Conservation (phyloP, 164 flowering plant species). For the Aristolochia californica region DNA sequence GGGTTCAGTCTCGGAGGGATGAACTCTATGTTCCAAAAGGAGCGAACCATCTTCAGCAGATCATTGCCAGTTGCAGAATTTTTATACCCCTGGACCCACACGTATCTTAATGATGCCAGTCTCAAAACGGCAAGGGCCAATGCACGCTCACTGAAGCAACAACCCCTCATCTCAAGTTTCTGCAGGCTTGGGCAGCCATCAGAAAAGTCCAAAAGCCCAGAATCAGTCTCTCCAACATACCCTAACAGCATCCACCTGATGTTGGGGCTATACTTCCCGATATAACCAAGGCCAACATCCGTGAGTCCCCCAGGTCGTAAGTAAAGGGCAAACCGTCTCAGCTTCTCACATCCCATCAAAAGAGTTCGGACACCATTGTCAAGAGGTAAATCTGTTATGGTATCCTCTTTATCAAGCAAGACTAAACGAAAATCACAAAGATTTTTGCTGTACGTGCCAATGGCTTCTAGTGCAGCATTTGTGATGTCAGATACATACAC, state of each 20-base stretch:
- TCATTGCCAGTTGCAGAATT: slow-evolving; percentile 41
- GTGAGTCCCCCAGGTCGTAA: slow-evolving; percentile 81
- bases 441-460: slow-evolving; percentile 56
- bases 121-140: slow-evolving; percentile 48
- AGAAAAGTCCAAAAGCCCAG: slow-evolving; percentile 62
- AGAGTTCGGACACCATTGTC: slow-evolving; percentile 85
- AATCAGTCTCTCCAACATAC: slow-evolving; percentile 72
- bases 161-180: slow-evolving; percentile 82
- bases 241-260: slow-evolving; percentile 94
- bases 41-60: slow-evolving; percentile 62
- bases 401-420: slow-evolving; percentile 65
- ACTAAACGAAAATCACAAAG: slow-evolving; percentile 84
- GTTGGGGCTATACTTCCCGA: slow-evolving; percentile 68
- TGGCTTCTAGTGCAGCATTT: slow-evolving; percentile 49
- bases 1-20: slow-evolving; percentile 41
- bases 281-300: slow-evolving; percentile 65
- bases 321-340: slow-evolving; percentile 72
- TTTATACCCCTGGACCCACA: slow-evolving; percentile 92
- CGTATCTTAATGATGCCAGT: slow-evolving; percentile 55
- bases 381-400: slow-evolving; percentile 78
- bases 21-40: slow-evolving; percentile 81
- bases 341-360: slow-evolving; percentile 61
- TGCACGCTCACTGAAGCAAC: slow-evolving; percentile 75
- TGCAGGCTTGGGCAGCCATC: slow-evolving; percentile 80
- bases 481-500: slow-evolving; percentile 86